Evolutionary conservation across 495 filamentous ascomycete genomes (phyloP).

Genomic region (Trichoderma orchidacearum): DNA sequence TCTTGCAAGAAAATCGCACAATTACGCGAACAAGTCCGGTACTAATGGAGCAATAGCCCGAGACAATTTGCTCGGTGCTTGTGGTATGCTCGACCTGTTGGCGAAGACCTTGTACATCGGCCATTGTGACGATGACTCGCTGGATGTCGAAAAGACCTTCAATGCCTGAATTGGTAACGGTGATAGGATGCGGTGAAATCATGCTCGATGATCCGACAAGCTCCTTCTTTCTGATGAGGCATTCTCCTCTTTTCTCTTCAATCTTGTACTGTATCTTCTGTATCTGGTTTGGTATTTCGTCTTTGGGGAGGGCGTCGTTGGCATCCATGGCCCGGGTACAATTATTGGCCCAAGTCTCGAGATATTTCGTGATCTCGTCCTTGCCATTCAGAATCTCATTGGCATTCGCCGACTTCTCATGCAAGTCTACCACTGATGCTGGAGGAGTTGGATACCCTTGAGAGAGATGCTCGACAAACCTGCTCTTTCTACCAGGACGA

Average conservation of each 20-base stretch:
- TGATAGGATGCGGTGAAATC: slow-evolving; percentile 26
- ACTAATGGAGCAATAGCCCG: slow-evolving; percentile 21
- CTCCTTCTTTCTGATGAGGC: background rate
- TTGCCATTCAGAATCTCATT: background rate
- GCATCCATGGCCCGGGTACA: too few relatives aligned
- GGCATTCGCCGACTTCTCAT: background rate
- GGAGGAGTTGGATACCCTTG: slow-evolving; percentile 2
- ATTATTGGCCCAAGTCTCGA: background rate
- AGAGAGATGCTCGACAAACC: background rate
- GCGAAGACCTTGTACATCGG: slow-evolving; percentile 16
- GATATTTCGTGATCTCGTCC: background rate
- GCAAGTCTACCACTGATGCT: slow-evolving; percentile 1
- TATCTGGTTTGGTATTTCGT: background rate
- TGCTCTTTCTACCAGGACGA: background rate
- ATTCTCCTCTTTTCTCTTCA: background rate
- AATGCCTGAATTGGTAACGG: slow-evolving; percentile 23
- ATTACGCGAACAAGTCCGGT: slow-evolving; percentile 20
- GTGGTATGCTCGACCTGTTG: slow-evolving; percentile 14
- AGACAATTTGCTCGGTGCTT: slow-evolving; percentile 15
- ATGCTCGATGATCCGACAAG: slow-evolving; percentile 10
- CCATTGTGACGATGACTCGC: slow-evolving; percentile 23
- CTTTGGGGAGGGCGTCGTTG: background rate
- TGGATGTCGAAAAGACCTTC: slow-evolving; percentile 27
- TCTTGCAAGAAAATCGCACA: slow-evolving; percentile 22
- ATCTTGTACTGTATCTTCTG: background rate